Percentiles rank a stretch among this genome's conserved stretches.
phyloP scores from a whole-genome alignment of 768 basidiomycete species.

The Tulasnella sp. region DNA sequence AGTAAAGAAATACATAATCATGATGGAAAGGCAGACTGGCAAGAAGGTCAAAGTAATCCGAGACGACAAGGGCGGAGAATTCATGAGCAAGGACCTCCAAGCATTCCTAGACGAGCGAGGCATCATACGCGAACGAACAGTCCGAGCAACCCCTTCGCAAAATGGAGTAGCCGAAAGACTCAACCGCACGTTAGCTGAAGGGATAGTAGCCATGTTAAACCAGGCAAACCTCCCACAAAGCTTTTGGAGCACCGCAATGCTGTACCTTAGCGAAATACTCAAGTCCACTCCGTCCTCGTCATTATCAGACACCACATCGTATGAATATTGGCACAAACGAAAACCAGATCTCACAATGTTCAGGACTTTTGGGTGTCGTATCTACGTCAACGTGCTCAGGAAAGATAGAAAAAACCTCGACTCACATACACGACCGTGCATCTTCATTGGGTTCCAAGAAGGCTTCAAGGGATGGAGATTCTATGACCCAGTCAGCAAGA shows the following conservation, averaged over 20 bases:
- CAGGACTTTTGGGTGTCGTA: conserved; percentile 29
- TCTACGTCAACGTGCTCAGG: conserved; percentile 30
- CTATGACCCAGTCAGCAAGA: conserved; percentile 19
- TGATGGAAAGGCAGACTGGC: conserved; percentile 24
- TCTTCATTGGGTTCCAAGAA: no score
- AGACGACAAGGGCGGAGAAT: no score
- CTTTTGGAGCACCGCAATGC: conserved; percentile 1
- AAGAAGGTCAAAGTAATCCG: conserved; percentile 20
- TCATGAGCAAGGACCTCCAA: no score
- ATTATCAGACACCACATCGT: no score
- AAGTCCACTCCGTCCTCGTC: neutral
- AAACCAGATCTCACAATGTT: conserved; percentile 23
- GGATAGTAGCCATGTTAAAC: no score
- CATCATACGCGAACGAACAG: conserved; percentile 12
- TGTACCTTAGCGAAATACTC: neutral
- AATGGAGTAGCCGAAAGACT: no score
- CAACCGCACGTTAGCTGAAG: no score
- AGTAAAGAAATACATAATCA: conserved; percentile 27
- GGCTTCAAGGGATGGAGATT: conserved; percentile 26
- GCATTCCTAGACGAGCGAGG: conserved; percentile 19
- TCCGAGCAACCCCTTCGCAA: neutral
- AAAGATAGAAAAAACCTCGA: conserved; percentile 17
- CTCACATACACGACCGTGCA: conserved; percentile 23
- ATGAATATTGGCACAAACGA: conserved; percentile 9
- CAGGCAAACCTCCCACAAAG: no score